Evolutionary conservation across 345 rosid species (phyloP), one percentile per base, ranked within the genome.

Genomic region (Balakata baccata): DNA sequence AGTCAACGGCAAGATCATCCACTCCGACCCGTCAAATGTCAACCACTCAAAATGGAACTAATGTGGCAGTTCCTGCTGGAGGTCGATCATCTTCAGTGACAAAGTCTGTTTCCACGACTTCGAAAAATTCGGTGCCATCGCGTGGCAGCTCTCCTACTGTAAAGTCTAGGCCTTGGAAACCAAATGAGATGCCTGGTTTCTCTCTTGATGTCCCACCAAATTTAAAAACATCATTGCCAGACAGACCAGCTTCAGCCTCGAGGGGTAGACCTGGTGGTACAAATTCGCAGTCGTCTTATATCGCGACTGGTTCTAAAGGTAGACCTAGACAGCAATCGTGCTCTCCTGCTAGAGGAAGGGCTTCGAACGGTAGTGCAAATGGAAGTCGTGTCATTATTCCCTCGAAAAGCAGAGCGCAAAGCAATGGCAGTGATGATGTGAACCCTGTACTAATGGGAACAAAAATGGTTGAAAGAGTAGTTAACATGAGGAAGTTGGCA

Each of bases 61-160:
- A 38, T 62, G 23, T n/a, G 43, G 62, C 74, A 66, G 87, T 85
- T 74, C 62, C 90, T 58, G 20, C 71, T 10, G 58, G 68, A 7
- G 56, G 65, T 75, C 69, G 78, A 12, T 87, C 96, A 52, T 82
- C 91, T 45, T 87, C 88, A 0, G 86, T 84, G 69, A 74, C 80
- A 5, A 93, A 80, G 83, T 79, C 78, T 25, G 41, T 45, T 66
- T 52, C 82, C 34, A 12, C 74, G 16, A 50, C 78, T 41, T 37
- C 34, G 64, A 79, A 70, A 66, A 74, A 70, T 74, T 69, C 73
- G 43, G 69, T 51, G 43, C 75, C 61, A 50, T 66, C 75, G 39
- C 82, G 82, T 25, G 75, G 78, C 62, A 69, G 49, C 43, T 74
- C 82, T 17, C 82, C 82, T 11, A 52, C 73, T 6, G 65, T 74